Conservation (phyloP, 768 basidiomycete genomes). For the Boletales sp. region DNA sequence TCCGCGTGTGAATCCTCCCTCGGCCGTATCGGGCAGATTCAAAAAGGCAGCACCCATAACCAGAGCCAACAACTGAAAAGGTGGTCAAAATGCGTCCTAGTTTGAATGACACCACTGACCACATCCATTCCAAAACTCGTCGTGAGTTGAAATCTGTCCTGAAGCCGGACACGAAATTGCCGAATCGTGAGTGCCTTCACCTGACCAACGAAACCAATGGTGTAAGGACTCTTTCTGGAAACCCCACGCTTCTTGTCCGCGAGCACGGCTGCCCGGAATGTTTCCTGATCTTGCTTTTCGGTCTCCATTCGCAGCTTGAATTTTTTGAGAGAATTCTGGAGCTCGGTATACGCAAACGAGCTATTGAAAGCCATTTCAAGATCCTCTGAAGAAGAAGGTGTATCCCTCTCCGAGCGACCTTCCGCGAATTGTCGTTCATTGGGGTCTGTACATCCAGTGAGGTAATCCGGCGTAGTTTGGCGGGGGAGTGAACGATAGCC, state of each 20-base stretch:
- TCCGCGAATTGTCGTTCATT: constrained; percentile 80
- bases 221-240: constrained; percentile 77
- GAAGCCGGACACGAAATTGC: constrained; percentile 69
- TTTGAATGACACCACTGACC: constrained; percentile 35
- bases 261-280: constrained; percentile 72
- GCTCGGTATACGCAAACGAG: constrained; percentile 43
- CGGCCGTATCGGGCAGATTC: constrained; percentile 65
- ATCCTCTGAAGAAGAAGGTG: constrained; percentile 59
- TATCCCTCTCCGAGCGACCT: constrained; percentile 53
- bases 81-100: not conserved
- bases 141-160: constrained; percentile 74
- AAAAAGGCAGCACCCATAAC: constrained; percentile 74
- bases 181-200: constrained; percentile 65
- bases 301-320: constrained; percentile 56
- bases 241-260: constrained; percentile 78
- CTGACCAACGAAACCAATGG: constrained; percentile 73
- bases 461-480: constrained; percentile 83
- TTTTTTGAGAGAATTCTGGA: constrained; percentile 48
- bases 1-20: constrained; percentile 85
- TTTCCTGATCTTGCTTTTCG: constrained; percentile 64
- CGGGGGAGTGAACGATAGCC: constrained; percentile 75
- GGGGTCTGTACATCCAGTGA: constrained; percentile 79
- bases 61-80: constrained; percentile 32
- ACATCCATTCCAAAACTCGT: constrained; percentile 65
- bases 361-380: constrained; percentile 60